Base-by-base conservation (phyloP, 805 yeast genomes). In the Saccharomycopsis fibuligera region DNA sequence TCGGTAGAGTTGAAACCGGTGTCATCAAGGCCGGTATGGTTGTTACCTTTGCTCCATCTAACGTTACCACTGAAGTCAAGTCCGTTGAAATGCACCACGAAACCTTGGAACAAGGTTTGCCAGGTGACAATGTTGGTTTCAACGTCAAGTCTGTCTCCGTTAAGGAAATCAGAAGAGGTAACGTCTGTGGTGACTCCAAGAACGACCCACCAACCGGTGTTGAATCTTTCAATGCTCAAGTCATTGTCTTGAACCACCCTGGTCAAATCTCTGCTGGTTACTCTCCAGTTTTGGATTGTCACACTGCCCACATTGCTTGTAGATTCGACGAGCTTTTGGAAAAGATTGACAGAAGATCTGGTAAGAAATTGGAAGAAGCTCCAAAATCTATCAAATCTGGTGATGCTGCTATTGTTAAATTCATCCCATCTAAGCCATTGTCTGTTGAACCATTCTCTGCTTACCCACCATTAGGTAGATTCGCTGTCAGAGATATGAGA, bases 401-500 rank as follows among this genome's bases (percentile, higher is more conserved):
- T 72, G 96, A 90, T 76, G 89, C 95, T 74, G 91, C 96, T 62
- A 83, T 88, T 68, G 96, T 93, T 61, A 83, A 81, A 68, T 78
- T 90, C 76, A 81, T 88, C 64, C 85, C 91, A 62, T 70, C 86
- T 64, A 89, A 86, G 79, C 90, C 96, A 65, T 79, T 91, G 77
- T 90, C 96, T 74, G 95, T 90, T 61, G 96, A 91, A 76, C 79
- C 91, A 62, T 91, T 81, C 83, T 75, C 81, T 68, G 93, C 88
- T 68, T 89, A 91, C 83, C 96, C 91, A 71, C 96, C 95, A 76
- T 75, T 91, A 73, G 93, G 96, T 76, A 89, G 98, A 83, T 78
- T 91, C 76, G 91, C 91, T 72, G 96, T 89, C 81, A 90, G 97
- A 86, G 97, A 89, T 78, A 89, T 89, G 97, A 86, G 97, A 86